These are phyloP conservation scores for Geranium rotundifolium DNA, from an alignment of 345 rosid genomes.

Conservation along the genomic window DNA sequence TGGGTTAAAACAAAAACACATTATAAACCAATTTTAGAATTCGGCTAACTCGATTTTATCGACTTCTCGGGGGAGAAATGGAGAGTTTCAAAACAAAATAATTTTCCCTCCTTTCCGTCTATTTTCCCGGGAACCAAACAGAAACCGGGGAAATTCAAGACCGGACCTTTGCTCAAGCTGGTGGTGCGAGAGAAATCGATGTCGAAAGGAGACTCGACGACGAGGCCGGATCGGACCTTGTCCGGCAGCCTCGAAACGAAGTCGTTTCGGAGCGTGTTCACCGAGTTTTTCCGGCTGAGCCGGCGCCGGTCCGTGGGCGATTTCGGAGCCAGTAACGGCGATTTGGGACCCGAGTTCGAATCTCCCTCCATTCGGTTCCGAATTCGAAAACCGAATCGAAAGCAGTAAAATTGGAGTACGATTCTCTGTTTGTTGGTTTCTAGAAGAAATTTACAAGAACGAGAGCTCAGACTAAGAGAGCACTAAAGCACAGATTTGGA, in stretches of 20 bases:
- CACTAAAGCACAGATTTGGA: no score
- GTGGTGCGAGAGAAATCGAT: constrained; percentile 39
- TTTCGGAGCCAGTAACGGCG: constrained; percentile 21
- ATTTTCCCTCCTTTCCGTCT: not conserved
- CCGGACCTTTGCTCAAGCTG: constrained; percentile 41
- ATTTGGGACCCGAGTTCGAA: constrained; percentile 5
- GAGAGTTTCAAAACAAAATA: not conserved
- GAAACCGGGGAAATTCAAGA: not conserved
- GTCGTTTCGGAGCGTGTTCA: constrained; percentile 26
- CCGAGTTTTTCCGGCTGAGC: constrained; percentile 24
- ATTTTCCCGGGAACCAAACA: not conserved
- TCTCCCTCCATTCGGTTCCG: constrained; percentile 9
- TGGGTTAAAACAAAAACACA: no score
- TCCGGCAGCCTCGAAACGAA: constrained; percentile 52
- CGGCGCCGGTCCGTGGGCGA: constrained; percentile 12
- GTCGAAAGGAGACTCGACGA: constrained; percentile 41
- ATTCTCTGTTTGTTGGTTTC: no score
- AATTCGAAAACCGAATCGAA: not conserved
- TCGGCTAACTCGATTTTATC: no score
- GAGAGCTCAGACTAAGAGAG: no score
- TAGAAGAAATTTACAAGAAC: no score
- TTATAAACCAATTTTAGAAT: no score
- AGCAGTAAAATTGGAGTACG: no score
- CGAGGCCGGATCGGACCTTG: constrained; percentile 43
- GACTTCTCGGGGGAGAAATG: no score